These are phyloP conservation scores for Corylus avellana DNA, from an alignment of 306 rosid species.

Conservation along the genomic window DNA sequence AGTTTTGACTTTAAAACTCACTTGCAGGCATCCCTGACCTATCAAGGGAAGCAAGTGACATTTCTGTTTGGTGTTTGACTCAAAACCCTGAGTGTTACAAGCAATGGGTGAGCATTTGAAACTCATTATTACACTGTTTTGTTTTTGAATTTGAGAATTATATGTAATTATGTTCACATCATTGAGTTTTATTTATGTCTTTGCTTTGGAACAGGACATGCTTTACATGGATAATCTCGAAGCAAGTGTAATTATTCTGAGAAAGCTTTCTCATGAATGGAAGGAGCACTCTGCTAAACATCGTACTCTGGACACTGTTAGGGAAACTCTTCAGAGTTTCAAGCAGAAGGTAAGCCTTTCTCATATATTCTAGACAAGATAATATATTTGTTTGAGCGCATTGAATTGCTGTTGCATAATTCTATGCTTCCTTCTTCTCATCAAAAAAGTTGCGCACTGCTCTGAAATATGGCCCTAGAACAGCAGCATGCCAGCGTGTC, in stretches of 20 bases:
- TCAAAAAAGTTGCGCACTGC: not conserved
- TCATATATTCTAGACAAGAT: slow-evolving; percentile 1
- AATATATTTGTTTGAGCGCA: not conserved
- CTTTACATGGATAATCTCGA: slow-evolving; percentile 55
- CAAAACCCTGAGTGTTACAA: slow-evolving; percentile 53
- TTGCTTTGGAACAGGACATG: slow-evolving; percentile 40
- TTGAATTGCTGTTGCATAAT: not conserved
- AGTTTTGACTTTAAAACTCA: slow-evolving; percentile 26
- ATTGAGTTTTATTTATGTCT: slow-evolving; percentile 6
- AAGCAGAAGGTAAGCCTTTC: slow-evolving; percentile 37
- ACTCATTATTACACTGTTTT: not conserved
- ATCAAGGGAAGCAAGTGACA: slow-evolving; percentile 46
- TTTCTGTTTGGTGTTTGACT: slow-evolving; percentile 53
- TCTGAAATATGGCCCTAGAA: not conserved
- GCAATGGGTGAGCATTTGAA: slow-evolving; percentile 45
- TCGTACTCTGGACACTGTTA: slow-evolving; percentile 35
- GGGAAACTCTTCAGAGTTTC: slow-evolving; percentile 45
- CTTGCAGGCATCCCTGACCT: slow-evolving; percentile 45
- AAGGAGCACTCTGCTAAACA: slow-evolving; percentile 38
- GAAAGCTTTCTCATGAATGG: slow-evolving; percentile 45
- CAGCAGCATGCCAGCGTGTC: not conserved
- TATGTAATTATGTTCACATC: not conserved
- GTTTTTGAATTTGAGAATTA: not conserved
- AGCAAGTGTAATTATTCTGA: slow-evolving; percentile 43
- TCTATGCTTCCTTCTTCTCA: slow-evolving; percentile 3